Evolutionary conservation across 2,329 filamentous ascomycete species (phyloP), one percentile per base, ranked within the genome.

Genomic region (Apiospora arundinis): DNA sequence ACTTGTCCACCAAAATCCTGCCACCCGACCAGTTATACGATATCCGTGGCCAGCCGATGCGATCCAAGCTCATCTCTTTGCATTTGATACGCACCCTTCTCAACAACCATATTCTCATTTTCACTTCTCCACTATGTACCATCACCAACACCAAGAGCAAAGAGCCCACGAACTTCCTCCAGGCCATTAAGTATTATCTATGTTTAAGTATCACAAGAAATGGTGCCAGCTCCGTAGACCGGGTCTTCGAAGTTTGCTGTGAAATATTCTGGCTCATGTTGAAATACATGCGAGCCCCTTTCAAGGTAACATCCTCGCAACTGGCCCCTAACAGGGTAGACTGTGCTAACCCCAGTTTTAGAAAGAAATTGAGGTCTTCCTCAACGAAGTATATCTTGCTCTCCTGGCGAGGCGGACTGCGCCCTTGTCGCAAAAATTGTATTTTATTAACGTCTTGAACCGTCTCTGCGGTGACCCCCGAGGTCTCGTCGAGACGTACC

Each of bases 241-340:
- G 90, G 75, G 95, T 99, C 0, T 99, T 98, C 78, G 95, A 98
- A 79, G 94, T 98, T 56, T 95, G 94, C 80, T 95, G 93, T 77
- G 96, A 99, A 81, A 97, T 98, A 42, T 99, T 99, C 81, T 99
- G 95, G 95, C 87, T 98, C 71, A 97, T 98, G 92, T 84, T 98
- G 60, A 97, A 97, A 80, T 92, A 94, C 77, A 93, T 99, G 90
- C 91, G 97, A 73, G 92, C 96, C 2, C 92, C 95, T 74, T 93
- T 99, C 82, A 99, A 99, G 91, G 92, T 92, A 78, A 72, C 87
- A 82, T 16, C n/a, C 23, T 8, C 23, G 32, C 9, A 4, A 2
- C 56, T 49, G 67, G 16, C 2, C 32, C 37, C n/a, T 21, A 32
- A n/a, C n/a, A 42, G 28, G 11, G 12, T n/a, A 23, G 4, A n/a